phyloP scores from a whole-genome alignment of 768 basidiomycete species.

The Agaricus subrufescens region DNA sequence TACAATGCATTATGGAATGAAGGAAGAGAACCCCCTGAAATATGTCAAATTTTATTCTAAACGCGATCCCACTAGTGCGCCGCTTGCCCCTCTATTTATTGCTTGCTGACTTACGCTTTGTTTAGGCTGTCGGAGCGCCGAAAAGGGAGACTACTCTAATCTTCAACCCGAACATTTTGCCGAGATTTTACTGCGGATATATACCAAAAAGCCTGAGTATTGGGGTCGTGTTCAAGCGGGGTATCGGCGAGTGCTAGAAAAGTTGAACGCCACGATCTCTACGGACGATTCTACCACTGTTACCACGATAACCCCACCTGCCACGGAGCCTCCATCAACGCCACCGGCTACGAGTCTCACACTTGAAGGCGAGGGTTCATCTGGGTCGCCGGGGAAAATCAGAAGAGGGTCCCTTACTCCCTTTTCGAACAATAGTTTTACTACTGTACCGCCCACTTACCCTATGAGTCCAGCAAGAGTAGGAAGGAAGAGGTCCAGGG shows the following conservation, averaged over 20 bases:
- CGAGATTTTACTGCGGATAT: slow-evolving; percentile 67
- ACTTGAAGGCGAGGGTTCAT: slow-evolving; percentile 14
- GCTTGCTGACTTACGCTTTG: neutral
- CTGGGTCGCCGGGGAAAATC: neutral
- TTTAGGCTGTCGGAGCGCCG: slow-evolving; percentile 40
- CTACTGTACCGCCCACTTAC: slow-evolving; percentile 31
- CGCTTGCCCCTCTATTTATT: neutral
- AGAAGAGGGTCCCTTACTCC: slow-evolving; percentile 14
- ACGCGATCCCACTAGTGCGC: slow-evolving; percentile 49
- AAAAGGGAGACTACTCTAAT: slow-evolving; percentile 55
- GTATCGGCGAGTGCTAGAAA: slow-evolving; percentile 42
- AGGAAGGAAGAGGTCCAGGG: slow-evolving; percentile 5
- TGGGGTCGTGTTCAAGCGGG: slow-evolving; percentile 65
- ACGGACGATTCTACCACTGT: neutral
- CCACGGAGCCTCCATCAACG: slow-evolving; percentile 31
- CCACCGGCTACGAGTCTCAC: slow-evolving; percentile 29
- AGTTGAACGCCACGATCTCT: neutral
- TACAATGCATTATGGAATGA: slow-evolving; percentile 76
- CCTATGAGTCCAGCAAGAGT: slow-evolving; percentile 2
- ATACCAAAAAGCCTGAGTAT: slow-evolving; percentile 57
- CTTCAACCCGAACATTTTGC: slow-evolving; percentile 63
- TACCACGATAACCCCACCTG: slow-evolving; percentile 26
- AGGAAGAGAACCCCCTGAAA: slow-evolving; percentile 62
- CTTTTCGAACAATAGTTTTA: slow-evolving; percentile 42
- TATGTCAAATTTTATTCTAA: slow-evolving; percentile 74